Percentiles rank a stretch among this genome's conserved stretches.
phyloP scores from a whole-genome alignment of 140 eudicot species.

The Anethum foeniculum region DNA sequence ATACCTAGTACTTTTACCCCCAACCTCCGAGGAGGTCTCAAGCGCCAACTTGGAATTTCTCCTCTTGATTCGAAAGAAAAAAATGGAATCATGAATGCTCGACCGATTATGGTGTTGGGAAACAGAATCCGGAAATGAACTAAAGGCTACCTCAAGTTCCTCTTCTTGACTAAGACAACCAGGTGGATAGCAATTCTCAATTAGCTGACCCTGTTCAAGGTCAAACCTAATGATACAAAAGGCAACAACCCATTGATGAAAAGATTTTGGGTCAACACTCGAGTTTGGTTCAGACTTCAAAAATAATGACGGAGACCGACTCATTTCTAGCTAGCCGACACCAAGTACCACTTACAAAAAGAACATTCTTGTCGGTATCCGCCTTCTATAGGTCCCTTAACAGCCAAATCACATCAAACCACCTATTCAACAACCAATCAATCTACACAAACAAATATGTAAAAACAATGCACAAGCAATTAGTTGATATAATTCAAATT shows the following conservation, averaged over 20 bases:
- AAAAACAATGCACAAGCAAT: background rate
- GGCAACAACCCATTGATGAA: constrained; percentile 77
- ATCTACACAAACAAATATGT: background rate
- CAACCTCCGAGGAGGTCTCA: constrained; percentile 27
- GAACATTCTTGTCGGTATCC: constrained; percentile 16
- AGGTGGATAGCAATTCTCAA: constrained; percentile 93
- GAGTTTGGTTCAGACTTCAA: constrained; percentile 42
- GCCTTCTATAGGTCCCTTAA: background rate
- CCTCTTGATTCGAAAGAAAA: constrained; percentile 74
- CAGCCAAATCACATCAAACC: constrained; percentile 9
- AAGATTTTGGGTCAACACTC: constrained; percentile 49
- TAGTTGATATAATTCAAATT: background rate
- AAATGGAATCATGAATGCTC: constrained; percentile 91
- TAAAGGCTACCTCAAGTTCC: constrained; percentile 84
- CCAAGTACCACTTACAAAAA: constrained; percentile 12
- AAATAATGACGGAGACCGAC: constrained; percentile 76
- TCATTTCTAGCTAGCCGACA: constrained; percentile 50
- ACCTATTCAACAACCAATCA: background rate
- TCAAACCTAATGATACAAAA: constrained; percentile 89
- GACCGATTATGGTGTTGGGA: constrained; percentile 88
- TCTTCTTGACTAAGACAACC: constrained; percentile 78
- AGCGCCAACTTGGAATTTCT: constrained; percentile 19
- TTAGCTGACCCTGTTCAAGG: constrained; percentile 90
- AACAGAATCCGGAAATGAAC: constrained; percentile 97
- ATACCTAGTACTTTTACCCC: constrained; percentile 34